Base-by-base conservation (phyloP, 495 filamentous ascomycete genomes). In the Penicillium odoratum region DNA sequence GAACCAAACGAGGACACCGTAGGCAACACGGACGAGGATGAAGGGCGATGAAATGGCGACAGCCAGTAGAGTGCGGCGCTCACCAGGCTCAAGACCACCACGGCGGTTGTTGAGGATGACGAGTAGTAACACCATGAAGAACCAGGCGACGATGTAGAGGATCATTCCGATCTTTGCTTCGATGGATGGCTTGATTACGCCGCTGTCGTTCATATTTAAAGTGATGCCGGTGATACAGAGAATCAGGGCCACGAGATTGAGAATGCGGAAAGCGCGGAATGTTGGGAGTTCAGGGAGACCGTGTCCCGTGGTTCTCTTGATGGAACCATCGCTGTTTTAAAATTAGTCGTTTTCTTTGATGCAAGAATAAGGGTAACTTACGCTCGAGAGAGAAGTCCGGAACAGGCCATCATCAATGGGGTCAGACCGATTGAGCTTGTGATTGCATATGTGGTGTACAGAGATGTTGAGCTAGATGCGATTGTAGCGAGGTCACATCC, bases 21-120 rank as follows among this genome's bases (percentile, higher is more conserved):
- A 80, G 36, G 78, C 51, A 1, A 79, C 46, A 11, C 77, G 69
- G 21, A 79, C 64, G n/a, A 77, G 56, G 28, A 80, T 61, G 51
- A 80, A 69, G 3, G 73, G 73, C 2, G 68, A 56, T 3, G 69
- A 66, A 16, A 74, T 31, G 1, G 59, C 64, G 21, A 77, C 70
- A 4, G 73, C 77, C 9, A 71, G 40, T 11, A 78, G 31, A 21
- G 73, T 55, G 10, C 73, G 65, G 36, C 70, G 65, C 59, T 79
- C 77, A 34, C 69, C 68, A 1, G 56, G 55, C 57, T 67, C 60
- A 15, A 69, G 58, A n/a, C 54, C 51, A 6, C 13, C 33, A 42
- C 49, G 53, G 6, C 38, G 67, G 4, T 49, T 7, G 48, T 33
- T 31, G 1, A 71, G 15, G 13, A 73, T 30, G 8, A 52, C 53